Conservation (phyloP, 2,329 filamentous ascomycete species). For the Aspergillus oerlinghausenensis region DNA sequence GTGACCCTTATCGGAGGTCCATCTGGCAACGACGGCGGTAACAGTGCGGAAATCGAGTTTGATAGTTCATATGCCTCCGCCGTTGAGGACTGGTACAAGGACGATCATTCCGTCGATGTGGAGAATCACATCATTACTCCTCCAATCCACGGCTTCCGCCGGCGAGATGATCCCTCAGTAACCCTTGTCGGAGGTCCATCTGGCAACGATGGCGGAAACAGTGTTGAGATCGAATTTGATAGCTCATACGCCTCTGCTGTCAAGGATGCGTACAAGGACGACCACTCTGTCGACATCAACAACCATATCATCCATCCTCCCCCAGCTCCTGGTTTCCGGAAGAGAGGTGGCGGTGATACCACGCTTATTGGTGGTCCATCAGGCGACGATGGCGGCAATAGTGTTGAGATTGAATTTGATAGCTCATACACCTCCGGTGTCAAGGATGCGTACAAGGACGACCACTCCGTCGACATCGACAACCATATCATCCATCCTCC, state of each 20-base stretch:
- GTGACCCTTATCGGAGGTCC: slow-evolving; percentile 16
- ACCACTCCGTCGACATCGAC: too few relatives aligned
- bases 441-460: too few relatives aligned
- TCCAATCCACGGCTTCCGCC: slow-evolving; percentile 1
- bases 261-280: too few relatives aligned
- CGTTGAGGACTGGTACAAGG: too few relatives aligned
- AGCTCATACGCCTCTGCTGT: too few relatives aligned
- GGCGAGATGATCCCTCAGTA: neutral
- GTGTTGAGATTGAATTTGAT: neutral
- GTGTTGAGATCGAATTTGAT: neutral
- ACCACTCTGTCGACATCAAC: too few relatives aligned
- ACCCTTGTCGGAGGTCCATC: slow-evolving; percentile 19
- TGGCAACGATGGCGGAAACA: slow-evolving; percentile 22
- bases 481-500: neutral
- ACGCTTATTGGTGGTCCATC: neutral
- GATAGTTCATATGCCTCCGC: too few relatives aligned
- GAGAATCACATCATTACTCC: neutral
- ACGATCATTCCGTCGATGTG: too few relatives aligned
- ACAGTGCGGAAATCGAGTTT: neutral
- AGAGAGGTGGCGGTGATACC: neutral
- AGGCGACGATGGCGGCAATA: neutral
- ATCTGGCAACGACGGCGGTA: slow-evolving; percentile 20
- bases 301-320: neutral
- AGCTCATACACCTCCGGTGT: neutral
- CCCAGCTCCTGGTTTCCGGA: neutral